Evolutionary conservation across 2,329 filamentous ascomycete genomes (phyloP).

Genomic region (Pseudogymnoascus sp.): DNA sequence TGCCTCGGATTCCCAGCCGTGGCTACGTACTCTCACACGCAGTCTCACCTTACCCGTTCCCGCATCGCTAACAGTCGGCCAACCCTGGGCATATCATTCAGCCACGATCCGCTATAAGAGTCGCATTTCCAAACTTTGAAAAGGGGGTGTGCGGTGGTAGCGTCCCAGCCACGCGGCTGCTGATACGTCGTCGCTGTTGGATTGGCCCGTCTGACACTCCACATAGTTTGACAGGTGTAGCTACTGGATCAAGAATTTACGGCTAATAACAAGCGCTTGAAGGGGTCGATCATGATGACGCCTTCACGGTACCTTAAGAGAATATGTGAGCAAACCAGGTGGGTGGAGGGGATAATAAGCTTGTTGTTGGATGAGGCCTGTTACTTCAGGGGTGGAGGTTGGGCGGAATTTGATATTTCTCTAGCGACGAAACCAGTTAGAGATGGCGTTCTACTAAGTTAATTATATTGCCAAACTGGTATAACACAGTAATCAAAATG

Average conservation of each 20-base stretch:
- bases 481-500: not conserved
- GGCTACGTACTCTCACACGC: not conserved
- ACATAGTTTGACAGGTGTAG: not conserved
- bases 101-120: not conserved
- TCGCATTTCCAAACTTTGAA: not conserved
- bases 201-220: not conserved
- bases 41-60: not conserved
- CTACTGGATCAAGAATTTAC: not conserved
- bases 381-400: not conserved
- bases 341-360: not conserved
- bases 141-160: not conserved
- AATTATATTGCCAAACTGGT: not conserved
- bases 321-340: not conserved
- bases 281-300: not conserved
- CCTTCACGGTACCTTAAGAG: not conserved
- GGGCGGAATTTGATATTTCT: not conserved
- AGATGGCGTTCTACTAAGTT: not conserved
- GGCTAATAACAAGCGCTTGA: not conserved
- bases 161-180: not conserved
- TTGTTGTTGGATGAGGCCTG: not conserved
- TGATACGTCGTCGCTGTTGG: not conserved
- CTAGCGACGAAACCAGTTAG: not conserved
- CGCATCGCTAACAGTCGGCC: not conserved
- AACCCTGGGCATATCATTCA: constrained; percentile 1
- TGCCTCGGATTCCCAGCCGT: not conserved